Evolutionary conservation across 2,329 filamentous ascomycete species (phyloP).

Genomic region (Sclerotinia subarctica): DNA sequence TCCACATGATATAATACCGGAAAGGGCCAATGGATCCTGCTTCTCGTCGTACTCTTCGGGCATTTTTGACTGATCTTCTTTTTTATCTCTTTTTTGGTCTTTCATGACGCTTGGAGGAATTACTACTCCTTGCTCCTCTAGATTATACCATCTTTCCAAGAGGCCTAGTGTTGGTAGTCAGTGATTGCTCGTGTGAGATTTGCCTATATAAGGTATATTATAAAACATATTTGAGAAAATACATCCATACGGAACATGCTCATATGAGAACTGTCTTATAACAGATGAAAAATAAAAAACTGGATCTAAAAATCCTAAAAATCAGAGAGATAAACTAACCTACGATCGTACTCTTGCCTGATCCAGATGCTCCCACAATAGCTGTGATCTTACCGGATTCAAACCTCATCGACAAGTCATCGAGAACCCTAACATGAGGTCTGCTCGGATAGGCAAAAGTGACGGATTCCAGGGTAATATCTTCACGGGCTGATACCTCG

Average conservation of each 20-base stretch:
- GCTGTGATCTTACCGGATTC: slow-evolving; percentile 42
- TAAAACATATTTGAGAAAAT: too few relatives aligned
- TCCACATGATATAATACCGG: slow-evolving; percentile 53
- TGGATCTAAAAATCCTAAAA: neutral
- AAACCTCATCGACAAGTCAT: slow-evolving; percentile 37
- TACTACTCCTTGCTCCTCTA: slow-evolving; percentile 21
- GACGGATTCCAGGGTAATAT: slow-evolving; percentile 37
- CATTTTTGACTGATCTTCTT: slow-evolving; percentile 35
- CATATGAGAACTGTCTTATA: too few relatives aligned
- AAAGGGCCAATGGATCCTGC: slow-evolving; percentile 44
- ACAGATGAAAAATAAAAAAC: neutral
- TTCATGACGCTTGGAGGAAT: slow-evolving; percentile 20
- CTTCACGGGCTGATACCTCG: slow-evolving; percentile 45
- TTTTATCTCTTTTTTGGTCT: slow-evolving; percentile 42
- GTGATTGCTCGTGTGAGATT: neutral
- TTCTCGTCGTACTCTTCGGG: slow-evolving; percentile 32
- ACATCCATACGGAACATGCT: too few relatives aligned
- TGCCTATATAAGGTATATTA: too few relatives aligned
- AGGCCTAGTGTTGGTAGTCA: slow-evolving; percentile 29
- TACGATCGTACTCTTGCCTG: slow-evolving; percentile 44
- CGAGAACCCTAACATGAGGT: slow-evolving; percentile 37
- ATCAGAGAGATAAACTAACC: slow-evolving; percentile 16
- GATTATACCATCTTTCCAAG: slow-evolving; percentile 43
- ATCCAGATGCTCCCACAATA: slow-evolving; percentile 45
- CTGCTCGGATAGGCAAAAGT: slow-evolving; percentile 40